Evolutionary conservation across 2,329 filamentous ascomycete species (phyloP), one percentile per base, ranked within the genome.

Genomic region (Orbilia javanica): DNA sequence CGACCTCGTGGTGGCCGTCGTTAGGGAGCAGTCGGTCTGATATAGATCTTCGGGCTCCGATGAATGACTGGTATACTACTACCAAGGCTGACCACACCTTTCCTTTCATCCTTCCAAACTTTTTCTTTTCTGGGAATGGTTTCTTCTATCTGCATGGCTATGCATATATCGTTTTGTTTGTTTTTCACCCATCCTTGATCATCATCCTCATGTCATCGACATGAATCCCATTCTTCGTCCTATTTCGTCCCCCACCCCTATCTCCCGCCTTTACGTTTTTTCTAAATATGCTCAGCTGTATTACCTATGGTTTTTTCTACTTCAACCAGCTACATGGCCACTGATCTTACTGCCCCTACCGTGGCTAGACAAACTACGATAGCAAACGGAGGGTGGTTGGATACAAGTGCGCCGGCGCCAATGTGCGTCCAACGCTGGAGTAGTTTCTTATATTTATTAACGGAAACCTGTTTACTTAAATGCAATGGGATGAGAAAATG

Each of bases 1-100:
- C 62, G 74, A 20, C 74, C 74, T n/a, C 67, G 46, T 42, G 63
- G 67, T 7, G 67, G 62, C 8, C 67, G 63, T 42, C 42, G 13
- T 39, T 78, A 67, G 46, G 29, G 25, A 15, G 20, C 22, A n/a
- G 4, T 13, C 29, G 6, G 29, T 46, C 15, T 20, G 7, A 18
- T 53, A 42, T 60, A n/a, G 52, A 20, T 36, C 29, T 34, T 3
- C 7, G 29, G 29, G 36, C 6, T n/a, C 6, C 15, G 52, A 34
- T 22, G 15, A 10, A 22, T 36, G 18, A 57, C n/a, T 20, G 29
- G n/a, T 52, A n/a, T 13, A 20, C 29, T 53, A 1, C 20, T 36
- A 22, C 11, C 13, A 8, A 11, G 52, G 52, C 3, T 31, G 10
- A 18, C 50, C 20, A 3, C 50, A 34, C 3, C 15, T 57, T 27